Percentiles rank a stretch among this genome's conserved stretches.
Conservation (phyloP, 345 rosid species). For the Rhodamnia argentea region DNA sequence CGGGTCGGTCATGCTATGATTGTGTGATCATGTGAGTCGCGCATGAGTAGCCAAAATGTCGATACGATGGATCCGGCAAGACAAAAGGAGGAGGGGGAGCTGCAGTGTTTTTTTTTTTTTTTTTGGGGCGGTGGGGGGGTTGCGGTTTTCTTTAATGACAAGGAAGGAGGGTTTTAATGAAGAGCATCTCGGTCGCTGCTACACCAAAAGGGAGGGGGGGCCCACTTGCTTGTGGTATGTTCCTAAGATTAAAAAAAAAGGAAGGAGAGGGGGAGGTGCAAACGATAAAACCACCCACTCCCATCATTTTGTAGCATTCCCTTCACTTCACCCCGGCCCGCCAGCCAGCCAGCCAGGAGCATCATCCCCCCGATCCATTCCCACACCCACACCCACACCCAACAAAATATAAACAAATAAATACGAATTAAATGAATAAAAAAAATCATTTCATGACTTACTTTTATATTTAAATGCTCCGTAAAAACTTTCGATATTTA, state of each 20-base stretch:
- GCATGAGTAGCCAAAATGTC: too few species aligned
- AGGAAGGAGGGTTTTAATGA: background rate
- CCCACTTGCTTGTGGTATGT: background rate
- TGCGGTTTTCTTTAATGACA: background rate
- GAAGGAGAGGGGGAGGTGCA: slow-evolving; percentile 1
- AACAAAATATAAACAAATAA: background rate
- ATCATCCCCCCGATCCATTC: background rate
- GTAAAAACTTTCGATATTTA: background rate
- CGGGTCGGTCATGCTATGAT: too few species aligned
- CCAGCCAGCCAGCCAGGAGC: background rate
- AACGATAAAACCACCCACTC: slow-evolving; percentile 38
- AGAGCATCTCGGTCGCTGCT: slow-evolving; percentile 16
- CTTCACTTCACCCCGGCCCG: background rate
- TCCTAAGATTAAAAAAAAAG: background rate
- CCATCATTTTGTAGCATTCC: slow-evolving; percentile 25
- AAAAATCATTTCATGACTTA: background rate
- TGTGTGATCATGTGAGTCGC: too few species aligned
- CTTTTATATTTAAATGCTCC: too few species aligned
- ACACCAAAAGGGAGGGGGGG: background rate
- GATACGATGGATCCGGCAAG: background rate
- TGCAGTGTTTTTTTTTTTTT: too few species aligned
- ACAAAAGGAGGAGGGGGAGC: background rate
- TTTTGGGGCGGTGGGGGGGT: background rate
- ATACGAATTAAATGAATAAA: too few species aligned
- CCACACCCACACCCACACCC: background rate